A percentile compares a stretch with the other conserved stretches of the same genome.
These are phyloP conservation scores for Begonia masoniana DNA, from an alignment of 306 rosid species.

Conservation along the genomic window DNA sequence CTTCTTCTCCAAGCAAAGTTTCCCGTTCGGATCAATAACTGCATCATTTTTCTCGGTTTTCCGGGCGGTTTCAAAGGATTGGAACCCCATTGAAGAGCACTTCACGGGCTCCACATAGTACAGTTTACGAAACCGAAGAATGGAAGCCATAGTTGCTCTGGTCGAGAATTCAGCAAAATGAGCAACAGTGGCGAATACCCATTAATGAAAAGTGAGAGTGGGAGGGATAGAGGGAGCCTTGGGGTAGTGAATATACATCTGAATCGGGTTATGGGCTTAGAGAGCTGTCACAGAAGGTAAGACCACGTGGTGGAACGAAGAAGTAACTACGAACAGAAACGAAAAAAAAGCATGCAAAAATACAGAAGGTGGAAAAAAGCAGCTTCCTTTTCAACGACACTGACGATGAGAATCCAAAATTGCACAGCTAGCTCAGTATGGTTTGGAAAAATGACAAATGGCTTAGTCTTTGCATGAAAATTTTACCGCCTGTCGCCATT, in stretches of 20 bases:
- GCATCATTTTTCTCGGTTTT: slow-evolving; percentile 6
- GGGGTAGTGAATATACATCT: slow-evolving; percentile 8
- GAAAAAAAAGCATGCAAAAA: background rate
- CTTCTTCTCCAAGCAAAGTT: slow-evolving; percentile 1
- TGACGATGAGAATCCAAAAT: slow-evolving; percentile 1
- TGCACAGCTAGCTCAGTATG: slow-evolving; percentile 7
- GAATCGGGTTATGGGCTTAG: slow-evolving; percentile 5
- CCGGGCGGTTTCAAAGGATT: slow-evolving; percentile 7
- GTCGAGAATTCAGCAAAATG: slow-evolving; percentile 1
- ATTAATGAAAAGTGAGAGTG: slow-evolving; percentile 2
- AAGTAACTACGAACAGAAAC: slow-evolving; percentile 6
- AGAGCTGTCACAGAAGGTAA: slow-evolving; percentile 6
- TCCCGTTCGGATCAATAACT: slow-evolving; percentile 2
- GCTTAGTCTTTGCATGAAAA: slow-evolving; percentile 21
- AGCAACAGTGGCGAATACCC: slow-evolving; percentile 15
- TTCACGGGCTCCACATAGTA: slow-evolving; percentile 17
- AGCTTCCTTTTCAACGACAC: background rate
- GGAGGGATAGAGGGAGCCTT: background rate
- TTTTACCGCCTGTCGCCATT: slow-evolving; percentile 20
- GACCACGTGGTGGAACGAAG: slow-evolving; percentile 19
- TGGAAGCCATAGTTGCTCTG: slow-evolving; percentile 23
- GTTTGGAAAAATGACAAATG: slow-evolving; percentile 16
- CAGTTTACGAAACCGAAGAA: slow-evolving; percentile 26
- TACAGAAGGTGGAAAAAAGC: background rate
- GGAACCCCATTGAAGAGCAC: slow-evolving; percentile 19